Evolutionary conservation across 2,329 filamentous ascomycete genomes (phyloP).

Genomic region (Fusarium napiforme): DNA sequence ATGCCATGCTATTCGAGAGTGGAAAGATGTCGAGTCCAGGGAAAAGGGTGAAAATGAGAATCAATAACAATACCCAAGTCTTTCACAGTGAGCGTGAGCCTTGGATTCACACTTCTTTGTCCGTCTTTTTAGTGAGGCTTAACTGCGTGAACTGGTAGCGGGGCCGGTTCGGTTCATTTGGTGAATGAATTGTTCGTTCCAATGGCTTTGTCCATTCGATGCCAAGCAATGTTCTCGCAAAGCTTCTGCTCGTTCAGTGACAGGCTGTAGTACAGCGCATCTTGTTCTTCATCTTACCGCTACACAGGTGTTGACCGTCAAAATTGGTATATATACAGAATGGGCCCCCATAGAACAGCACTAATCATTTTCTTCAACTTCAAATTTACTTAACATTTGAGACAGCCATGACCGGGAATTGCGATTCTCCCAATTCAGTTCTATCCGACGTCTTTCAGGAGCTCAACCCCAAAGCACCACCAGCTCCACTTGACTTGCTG

Average conservation of each 20-base stretch:
- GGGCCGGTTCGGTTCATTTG: neutral
- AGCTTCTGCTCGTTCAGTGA: conserved; percentile 1
- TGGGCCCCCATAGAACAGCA: neutral
- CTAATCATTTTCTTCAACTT: neutral
- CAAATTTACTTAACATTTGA: neutral
- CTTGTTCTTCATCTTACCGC: neutral
- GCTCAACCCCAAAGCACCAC: neutral
- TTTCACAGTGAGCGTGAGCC: neutral
- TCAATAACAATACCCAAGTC: conserved; percentile 11
- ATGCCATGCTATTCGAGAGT: neutral
- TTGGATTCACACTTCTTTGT: conserved; percentile 2
- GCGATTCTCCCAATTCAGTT: neutral
- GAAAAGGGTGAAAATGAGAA: conserved; percentile 19
- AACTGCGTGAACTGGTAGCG: neutral
- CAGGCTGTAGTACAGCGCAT: neutral
- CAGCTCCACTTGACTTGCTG: conserved; percentile 18
- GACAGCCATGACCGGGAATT: neutral
- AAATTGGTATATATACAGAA: neutral
- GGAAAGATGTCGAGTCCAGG: neutral
- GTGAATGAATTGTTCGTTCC: neutral
- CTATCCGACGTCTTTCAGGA: neutral
- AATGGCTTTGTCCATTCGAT: neutral
- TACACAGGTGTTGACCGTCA: neutral
- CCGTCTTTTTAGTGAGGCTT: neutral
- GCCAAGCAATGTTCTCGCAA: neutral